Evolutionary conservation across 2,329 filamentous ascomycete species (phyloP).

Genomic region (Colletotrichum musae): DNA sequence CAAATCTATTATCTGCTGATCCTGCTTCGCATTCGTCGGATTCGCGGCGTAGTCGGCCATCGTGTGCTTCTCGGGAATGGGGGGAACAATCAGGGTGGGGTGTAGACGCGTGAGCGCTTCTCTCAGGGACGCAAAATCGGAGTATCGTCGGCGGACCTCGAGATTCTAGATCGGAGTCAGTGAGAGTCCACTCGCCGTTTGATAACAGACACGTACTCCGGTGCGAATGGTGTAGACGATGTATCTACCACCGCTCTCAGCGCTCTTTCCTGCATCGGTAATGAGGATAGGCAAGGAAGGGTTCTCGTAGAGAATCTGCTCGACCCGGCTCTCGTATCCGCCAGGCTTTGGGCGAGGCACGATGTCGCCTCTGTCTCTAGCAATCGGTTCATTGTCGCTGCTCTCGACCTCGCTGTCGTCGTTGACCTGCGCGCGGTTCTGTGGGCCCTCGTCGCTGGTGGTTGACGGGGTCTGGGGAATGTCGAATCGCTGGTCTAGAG

Average conservation of each 20-base stretch:
- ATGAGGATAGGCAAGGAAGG: slow-evolving; percentile 92
- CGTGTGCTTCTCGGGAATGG: slow-evolving; percentile 98
- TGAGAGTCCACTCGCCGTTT: slow-evolving; percentile 6
- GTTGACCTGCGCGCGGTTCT: slow-evolving; percentile 53
- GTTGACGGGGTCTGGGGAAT: slow-evolving; percentile 80
- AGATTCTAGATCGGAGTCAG: slow-evolving; percentile 75
- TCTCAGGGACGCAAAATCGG: slow-evolving; percentile 93
- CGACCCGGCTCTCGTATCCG: slow-evolving; percentile 93
- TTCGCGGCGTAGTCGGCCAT: slow-evolving; percentile 99
- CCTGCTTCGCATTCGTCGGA: slow-evolving; percentile 97
- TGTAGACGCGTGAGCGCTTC: slow-evolving; percentile 92
- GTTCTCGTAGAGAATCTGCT: slow-evolving; percentile 97
- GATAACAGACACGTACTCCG: slow-evolving; percentile 72
- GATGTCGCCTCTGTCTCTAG: slow-evolving; percentile 54
- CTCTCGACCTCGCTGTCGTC: slow-evolving; percentile 60
- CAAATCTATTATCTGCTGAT: slow-evolving; percentile 95
- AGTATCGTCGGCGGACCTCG: slow-evolving; percentile 94
- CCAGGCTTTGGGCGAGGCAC: slow-evolving; percentile 80
- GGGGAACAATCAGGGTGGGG: slow-evolving; percentile 94
- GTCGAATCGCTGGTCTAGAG: slow-evolving; percentile 71
- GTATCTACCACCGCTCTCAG: slow-evolving; percentile 90
- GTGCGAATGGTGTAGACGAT: slow-evolving; percentile 98
- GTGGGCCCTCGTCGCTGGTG: slow-evolving; percentile 76
- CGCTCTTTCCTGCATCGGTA: slow-evolving; percentile 94
- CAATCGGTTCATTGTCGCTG: slow-evolving; percentile 63